These are phyloP conservation scores for Linnemannia exigua DNA, from an alignment of 192 early-diverging fungal species.

Conservation along the genomic window DNA sequence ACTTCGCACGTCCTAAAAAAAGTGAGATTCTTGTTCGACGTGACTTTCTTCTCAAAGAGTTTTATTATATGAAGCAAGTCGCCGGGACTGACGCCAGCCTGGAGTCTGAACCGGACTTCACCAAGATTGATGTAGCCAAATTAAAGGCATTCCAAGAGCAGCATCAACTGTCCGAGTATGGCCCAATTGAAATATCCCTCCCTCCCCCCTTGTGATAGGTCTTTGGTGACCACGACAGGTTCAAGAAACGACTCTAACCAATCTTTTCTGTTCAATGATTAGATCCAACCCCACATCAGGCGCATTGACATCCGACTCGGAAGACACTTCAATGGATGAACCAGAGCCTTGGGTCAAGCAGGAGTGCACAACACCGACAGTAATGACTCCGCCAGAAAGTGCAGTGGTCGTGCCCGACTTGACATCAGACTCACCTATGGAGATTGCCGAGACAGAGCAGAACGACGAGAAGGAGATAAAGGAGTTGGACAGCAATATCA, in stretches of 20 bases:
- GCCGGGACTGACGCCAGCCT: conserved; percentile 52
- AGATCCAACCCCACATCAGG: conserved; percentile 40
- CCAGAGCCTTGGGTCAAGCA: conserved; percentile 34
- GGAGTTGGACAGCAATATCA: conserved; percentile 29
- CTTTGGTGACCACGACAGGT: not conserved
- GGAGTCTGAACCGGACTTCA: conserved; percentile 53
- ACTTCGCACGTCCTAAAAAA: not conserved
- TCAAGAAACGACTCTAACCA: not conserved
- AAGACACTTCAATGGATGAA: conserved; percentile 36
- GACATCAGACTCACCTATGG: conserved; percentile 44
- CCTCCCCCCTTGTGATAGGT: not conserved
- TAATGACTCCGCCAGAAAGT: conserved; percentile 52
- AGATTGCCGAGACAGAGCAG: conserved; percentile 27
- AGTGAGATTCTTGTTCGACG: conserved; percentile 53
- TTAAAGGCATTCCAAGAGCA: conserved; percentile 55
- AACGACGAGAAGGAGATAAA: conserved; percentile 15
- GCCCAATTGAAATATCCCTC: not conserved
- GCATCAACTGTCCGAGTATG: conserved; percentile 55
- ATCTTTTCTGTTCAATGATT: not conserved
- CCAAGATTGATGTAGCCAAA: conserved; percentile 45
- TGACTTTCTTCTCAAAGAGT: conserved; percentile 49
- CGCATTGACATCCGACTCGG: conserved; percentile 11
- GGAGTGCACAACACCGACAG: conserved; percentile 47
- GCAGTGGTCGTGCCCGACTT: conserved; percentile 50
- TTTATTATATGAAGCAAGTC: conserved; percentile 56